Base-by-base conservation (phyloP, 352 stramenopile genomes). In the Globisporangium parvum region DNA sequence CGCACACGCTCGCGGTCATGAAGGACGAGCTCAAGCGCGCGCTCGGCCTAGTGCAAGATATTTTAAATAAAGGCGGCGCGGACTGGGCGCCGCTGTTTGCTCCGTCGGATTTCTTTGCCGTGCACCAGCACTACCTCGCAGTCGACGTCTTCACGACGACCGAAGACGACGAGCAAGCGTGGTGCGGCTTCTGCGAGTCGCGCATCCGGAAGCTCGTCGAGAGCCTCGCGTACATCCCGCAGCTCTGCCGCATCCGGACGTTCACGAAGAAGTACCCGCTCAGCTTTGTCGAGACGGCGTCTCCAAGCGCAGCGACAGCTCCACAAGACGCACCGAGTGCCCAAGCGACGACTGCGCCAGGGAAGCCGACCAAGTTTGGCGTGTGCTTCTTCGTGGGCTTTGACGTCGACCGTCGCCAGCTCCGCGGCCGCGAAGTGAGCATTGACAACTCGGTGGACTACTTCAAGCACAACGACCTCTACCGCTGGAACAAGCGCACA, bases 151-250 rank as follows among this genome's bases (percentile, higher is more conserved):
- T 81, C 65, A 87, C 89, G 35, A 71, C 70, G n/a, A 87, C 89
- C 46, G 65, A 93, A 56, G 83, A 96, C 26, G 89, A 96, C 56
- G 90, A 97, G 57, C 74, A 81, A 51, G 81, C 86, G n/a, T 98
- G 95, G 95, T 96, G 88, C 58, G 86, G 91, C 42, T 95, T 97
- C 56, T 97, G 92, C 55, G 93, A 98, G 69, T 96, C 89, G 37
- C 87, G 90, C 50, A 85, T 98, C 53, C 79, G 93, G 40, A 89
- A 98, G 31, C 67, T 98, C 1, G 85, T 98, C 53, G 79, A 94
- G 47, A 88, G 79, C 40, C 63, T 95, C 39, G 80, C 84, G 23
- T 93, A 91, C 61, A 91, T 86, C 57, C 79, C 83, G 23, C 69
- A 82, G 54, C 69, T 95, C 2, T 93, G 82, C 55, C 77, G 73